These are phyloP conservation scores for Acorus calamus DNA, from an alignment of 106 monocot genomes.

Conservation along the genomic window DNA sequence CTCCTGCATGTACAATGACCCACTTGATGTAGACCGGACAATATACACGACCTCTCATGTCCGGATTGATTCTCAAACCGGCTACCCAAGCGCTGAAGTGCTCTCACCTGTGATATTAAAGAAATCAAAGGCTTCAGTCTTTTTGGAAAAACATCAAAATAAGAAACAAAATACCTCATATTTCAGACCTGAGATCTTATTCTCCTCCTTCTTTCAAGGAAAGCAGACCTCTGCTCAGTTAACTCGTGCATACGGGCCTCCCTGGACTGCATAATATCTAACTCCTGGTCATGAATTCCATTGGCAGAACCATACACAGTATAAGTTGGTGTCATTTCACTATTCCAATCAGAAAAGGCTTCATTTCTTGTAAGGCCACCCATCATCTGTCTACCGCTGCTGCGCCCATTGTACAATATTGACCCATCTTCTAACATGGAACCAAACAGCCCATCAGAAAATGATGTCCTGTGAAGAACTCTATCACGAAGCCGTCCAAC, in stretches of 20 bases:
- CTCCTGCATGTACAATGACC: constrained; percentile 67
- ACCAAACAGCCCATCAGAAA: constrained; percentile 37
- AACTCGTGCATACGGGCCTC: constrained; percentile 36
- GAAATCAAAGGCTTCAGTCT: neutral
- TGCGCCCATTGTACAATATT: constrained; percentile 7
- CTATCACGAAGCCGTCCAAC: constrained; percentile 90
- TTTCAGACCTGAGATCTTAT: constrained; percentile 85
- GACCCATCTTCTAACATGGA: constrained; percentile 30
- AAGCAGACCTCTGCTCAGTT: constrained; percentile 61
- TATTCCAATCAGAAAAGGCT: constrained; percentile 10
- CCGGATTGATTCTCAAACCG: constrained; percentile 78
- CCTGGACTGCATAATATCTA: constrained; percentile 20
- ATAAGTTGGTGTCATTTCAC: constrained; percentile 11
- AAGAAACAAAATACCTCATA: neutral
- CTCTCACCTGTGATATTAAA: constrained; percentile 57
- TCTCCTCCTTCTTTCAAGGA: constrained; percentile 86
- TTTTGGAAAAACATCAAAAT: neutral
- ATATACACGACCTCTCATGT: constrained; percentile 76
- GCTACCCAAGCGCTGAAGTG: constrained; percentile 78
- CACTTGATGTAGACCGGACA: constrained; percentile 62
- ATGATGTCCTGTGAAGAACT: constrained; percentile 67
- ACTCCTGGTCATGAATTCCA: constrained; percentile 10
- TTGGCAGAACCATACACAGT: constrained; percentile 8
- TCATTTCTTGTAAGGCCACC: constrained; percentile 11
- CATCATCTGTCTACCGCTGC: constrained; percentile 23